These are phyloP conservation scores for Ambrosia trifida DNA, from an alignment of 129 eudicot species.

Conservation along the genomic window DNA sequence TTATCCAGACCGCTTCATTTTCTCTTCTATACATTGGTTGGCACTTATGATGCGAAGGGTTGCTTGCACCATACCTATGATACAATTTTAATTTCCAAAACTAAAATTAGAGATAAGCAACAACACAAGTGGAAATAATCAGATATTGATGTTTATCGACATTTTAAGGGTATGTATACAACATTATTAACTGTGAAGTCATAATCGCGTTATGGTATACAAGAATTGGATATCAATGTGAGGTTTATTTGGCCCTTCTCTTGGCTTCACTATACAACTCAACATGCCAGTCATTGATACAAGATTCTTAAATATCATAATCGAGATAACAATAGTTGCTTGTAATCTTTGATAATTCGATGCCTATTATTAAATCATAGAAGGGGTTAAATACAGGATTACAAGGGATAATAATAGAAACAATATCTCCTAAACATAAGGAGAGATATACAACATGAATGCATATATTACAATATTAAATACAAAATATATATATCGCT, in stretches of 20 bases:
- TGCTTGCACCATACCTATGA: neutral
- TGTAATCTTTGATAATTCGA: too few species aligned
- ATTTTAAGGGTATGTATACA: slow-evolving; percentile 31
- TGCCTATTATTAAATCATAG: too few species aligned
- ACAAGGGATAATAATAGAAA: too few species aligned
- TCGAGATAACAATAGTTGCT: too few species aligned
- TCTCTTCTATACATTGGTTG: too few species aligned
- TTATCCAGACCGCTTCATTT: neutral
- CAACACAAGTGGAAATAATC: slow-evolving; percentile 12
- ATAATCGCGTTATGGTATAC: slow-evolving; percentile 29
- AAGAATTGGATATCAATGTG: slow-evolving; percentile 22
- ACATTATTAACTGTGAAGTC: slow-evolving; percentile 28
- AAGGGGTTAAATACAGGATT: too few species aligned
- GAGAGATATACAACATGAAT: too few species aligned
- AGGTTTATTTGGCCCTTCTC: slow-evolving; percentile 2
- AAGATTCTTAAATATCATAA: slow-evolving; percentile 4
- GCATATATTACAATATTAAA: too few species aligned
- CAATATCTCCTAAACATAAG: too few species aligned
- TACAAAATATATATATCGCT: too few species aligned
- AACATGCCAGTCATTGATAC: slow-evolving; percentile 8
- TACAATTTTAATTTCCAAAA: neutral
- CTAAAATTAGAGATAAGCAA: neutral
- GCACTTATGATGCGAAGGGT: too few species aligned
- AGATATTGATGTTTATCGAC: slow-evolving; percentile 28
- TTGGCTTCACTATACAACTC: slow-evolving; percentile 5